Conservation (phyloP, 1,284 basidiomycete genomes). For the Ustilago tritici region DNA sequence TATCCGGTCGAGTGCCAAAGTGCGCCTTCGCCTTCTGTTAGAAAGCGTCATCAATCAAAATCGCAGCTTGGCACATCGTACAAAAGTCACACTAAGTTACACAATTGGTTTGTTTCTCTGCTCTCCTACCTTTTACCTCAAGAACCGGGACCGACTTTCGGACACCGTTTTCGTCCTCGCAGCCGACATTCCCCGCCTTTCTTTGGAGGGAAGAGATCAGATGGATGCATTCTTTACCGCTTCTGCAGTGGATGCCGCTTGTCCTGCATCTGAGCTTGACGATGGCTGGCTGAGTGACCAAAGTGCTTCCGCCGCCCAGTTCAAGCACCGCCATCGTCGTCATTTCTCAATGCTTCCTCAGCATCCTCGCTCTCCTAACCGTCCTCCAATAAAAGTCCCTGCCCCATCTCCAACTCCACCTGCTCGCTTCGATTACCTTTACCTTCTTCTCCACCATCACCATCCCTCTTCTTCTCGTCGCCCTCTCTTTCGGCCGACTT, state of each 20-base stretch:
- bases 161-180: not conserved
- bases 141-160: too few relatives aligned
- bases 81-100: too few relatives aligned
- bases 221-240: too few relatives aligned
- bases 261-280: too few relatives aligned
- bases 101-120: too few relatives aligned
- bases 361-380: not conserved
- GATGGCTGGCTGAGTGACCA: too few relatives aligned
- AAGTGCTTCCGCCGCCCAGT: not conserved
- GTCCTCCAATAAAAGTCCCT: constrained; percentile 13
- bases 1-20: not conserved
- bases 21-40: constrained; percentile 6
- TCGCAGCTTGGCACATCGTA: not conserved
- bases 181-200: not conserved
- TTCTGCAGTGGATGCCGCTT: too few relatives aligned
- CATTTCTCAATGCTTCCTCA: constrained; percentile 11
- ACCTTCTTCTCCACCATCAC: not conserved
- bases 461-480: not conserved
- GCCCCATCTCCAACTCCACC: not conserved
- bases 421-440: not conserved
- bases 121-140: not conserved
- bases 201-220: too few relatives aligned
- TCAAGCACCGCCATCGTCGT: constrained; percentile 12
- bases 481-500: not conserved
- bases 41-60: constrained; percentile 15